These are phyloP conservation scores for Trematosphaeria pertusa DNA, from an alignment of 2,329 filamentous ascomycete species.

Conservation along the genomic window DNA sequence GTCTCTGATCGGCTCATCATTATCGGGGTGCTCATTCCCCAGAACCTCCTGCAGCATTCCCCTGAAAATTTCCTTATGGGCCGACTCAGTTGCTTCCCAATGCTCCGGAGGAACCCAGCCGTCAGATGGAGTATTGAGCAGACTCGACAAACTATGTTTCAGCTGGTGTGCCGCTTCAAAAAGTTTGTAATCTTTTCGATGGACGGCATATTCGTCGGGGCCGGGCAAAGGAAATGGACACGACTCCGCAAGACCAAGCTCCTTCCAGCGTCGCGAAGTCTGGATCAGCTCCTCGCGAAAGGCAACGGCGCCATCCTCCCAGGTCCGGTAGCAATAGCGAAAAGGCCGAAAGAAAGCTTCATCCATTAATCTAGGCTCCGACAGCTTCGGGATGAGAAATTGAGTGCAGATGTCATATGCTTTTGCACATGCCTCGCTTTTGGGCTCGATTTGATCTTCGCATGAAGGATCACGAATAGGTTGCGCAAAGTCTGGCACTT, in stretches of 20 bases:
- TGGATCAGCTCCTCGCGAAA: slow-evolving; percentile 52
- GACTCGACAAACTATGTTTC: slow-evolving; percentile 30
- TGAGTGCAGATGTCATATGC: slow-evolving; percentile 43
- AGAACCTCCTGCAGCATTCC: slow-evolving; percentile 42
- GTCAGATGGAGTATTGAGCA: slow-evolving; percentile 44
- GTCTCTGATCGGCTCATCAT: slow-evolving; percentile 44
- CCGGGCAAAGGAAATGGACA: slow-evolving; percentile 42
- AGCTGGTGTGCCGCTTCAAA: slow-evolving; percentile 45
- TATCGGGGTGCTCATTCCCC: slow-evolving; percentile 33
- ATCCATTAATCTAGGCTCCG: slow-evolving; percentile 42
- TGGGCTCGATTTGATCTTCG: slow-evolving; percentile 21
- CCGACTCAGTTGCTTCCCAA: slow-evolving; percentile 41
- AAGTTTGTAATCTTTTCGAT: slow-evolving; percentile 38
- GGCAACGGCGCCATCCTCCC: slow-evolving; percentile 50
- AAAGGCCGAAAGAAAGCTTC: slow-evolving; percentile 49
- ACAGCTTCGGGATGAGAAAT: slow-evolving; percentile 40
- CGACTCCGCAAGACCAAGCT: slow-evolving; percentile 46
- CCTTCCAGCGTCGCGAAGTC: slow-evolving; percentile 45
- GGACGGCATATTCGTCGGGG: slow-evolving; percentile 31
- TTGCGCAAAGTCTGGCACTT: slow-evolving; percentile 50
- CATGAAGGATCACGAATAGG: slow-evolving; percentile 23
- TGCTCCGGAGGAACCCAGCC: slow-evolving; percentile 46
- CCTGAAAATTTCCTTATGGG: slow-evolving; percentile 39
- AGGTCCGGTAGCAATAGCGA: slow-evolving; percentile 50
- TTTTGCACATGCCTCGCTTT: slow-evolving; percentile 39